Evolutionary conservation across 225 moss, liverwort and hornwort species (phyloP), one percentile per base, ranked within the genome.

Genomic region (Antitrichia curtipendula): DNA sequence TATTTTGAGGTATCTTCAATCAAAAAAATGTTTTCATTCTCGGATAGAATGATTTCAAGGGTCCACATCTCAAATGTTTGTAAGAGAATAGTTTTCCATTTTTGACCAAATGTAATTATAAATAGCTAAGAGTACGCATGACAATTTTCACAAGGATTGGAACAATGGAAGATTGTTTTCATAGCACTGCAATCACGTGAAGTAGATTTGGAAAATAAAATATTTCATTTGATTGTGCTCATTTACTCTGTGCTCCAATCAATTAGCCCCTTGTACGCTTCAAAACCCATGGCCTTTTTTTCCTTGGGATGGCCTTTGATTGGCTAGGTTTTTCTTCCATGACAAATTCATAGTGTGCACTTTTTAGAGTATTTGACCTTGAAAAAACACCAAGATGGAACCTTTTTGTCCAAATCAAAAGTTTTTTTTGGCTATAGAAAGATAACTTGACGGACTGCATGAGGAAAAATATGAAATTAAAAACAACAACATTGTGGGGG

Each of bases 1-100:
- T n/a, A 1, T 10, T 29, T 28, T 28, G 28, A 17, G 3, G 17
- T 72, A 45, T 45, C 10, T 6, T 29, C 6, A 17, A 72, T 45
- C 4, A 25, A 69, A 8, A 40, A 24, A 14, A 3, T 62, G 8
- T 12, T 12, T 38, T 69, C 7, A 7, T 68, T 25, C 11, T n/a
- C 1, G 2, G 0, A 0, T 3, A 27, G 0, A 43, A 43, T 28
- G 27, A 71, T 43, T 8, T 27, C 0, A 2, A 28, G 43, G 43
- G 6, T 16, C 0, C 1, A 28, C 5, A 27, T 43, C 1, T 71
- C 16, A 71, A 43, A 15, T 16, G 41, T 28, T 71, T 3, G 16
- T 5, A 10, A 28, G 43, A 1, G 16, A 72, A 28, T 2, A n/a
- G 28, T 3, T 17, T 43, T 72, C 2, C 16, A 28, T 28, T 72